Conservation (phyloP, 345 rosid species). For the Pistacia atlantica region DNA sequence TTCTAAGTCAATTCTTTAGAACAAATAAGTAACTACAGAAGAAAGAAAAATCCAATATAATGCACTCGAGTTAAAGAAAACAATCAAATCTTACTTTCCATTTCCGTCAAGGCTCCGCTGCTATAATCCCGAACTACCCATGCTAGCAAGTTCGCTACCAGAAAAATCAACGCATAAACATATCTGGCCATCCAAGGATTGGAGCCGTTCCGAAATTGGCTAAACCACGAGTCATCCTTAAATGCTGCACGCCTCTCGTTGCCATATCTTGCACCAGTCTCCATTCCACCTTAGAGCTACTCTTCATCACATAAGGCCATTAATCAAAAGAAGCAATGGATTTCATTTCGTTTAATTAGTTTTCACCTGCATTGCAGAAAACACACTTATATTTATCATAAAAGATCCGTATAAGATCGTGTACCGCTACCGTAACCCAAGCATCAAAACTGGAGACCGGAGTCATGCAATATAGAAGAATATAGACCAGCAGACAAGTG, state of each 20-base stretch:
- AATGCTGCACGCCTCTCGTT: slow-evolving; percentile 36
- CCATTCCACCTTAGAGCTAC: slow-evolving; percentile 49
- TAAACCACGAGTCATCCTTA: slow-evolving; percentile 69
- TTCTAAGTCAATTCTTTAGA: neutral
- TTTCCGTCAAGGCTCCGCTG: slow-evolving; percentile 53
- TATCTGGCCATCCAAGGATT: slow-evolving; percentile 99
- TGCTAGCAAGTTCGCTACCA: slow-evolving; percentile 75
- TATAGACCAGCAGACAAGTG: neutral
- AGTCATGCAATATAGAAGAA: neutral
- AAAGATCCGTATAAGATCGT: neutral
- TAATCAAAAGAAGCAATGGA: slow-evolving; percentile 1
- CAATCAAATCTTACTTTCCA: slow-evolving; percentile 62
- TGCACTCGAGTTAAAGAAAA: neutral
- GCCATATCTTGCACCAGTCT: slow-evolving; percentile 43
- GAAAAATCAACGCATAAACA: slow-evolving; percentile 75
- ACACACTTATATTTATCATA: neutral
- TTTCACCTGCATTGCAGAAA: slow-evolving; percentile 25
- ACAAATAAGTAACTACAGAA: neutral
- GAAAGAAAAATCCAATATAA: neutral
- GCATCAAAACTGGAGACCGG: neutral
- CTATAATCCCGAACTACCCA: slow-evolving; percentile 94
- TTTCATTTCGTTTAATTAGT: slow-evolving; percentile 4
- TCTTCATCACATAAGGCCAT: slow-evolving; percentile 49
- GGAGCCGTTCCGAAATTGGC: slow-evolving; percentile 74
- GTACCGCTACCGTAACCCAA: neutral